These are phyloP conservation scores for Theileria luwenshuni DNA, from an alignment of 169 alveolate species.

Conservation along the genomic window DNA sequence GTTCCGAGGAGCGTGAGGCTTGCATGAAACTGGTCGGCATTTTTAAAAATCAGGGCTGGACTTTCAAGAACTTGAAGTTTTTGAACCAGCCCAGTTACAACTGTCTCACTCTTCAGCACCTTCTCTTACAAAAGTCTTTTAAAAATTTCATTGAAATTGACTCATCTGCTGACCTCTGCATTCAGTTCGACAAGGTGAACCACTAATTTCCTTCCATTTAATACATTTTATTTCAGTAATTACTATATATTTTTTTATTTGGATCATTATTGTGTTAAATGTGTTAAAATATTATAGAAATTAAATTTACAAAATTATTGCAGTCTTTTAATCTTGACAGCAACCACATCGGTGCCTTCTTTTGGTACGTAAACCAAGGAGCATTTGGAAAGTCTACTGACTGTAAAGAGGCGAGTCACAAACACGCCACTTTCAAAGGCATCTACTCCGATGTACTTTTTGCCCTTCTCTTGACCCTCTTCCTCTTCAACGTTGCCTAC, in stretches of 20 bases:
- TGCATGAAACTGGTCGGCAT: slow-evolving; percentile 78
- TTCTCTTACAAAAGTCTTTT: slow-evolving; percentile 68
- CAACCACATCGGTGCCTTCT: slow-evolving; percentile 9
- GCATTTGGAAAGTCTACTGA: slow-evolving; percentile 1
- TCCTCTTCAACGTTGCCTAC: not conserved
- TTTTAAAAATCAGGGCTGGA: slow-evolving; percentile 74
- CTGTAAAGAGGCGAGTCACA: slow-evolving; percentile 6
- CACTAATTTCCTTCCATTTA: not conserved
- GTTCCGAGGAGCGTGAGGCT: slow-evolving; percentile 86
- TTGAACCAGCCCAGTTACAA: slow-evolving; percentile 81
- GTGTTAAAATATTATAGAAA: not conserved
- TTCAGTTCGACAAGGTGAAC: slow-evolving; percentile 50
- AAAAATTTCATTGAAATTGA: slow-evolving; percentile 51
- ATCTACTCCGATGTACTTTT: slow-evolving; percentile 10
- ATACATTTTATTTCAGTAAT: not conserved
- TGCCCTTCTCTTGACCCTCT: not conserved
- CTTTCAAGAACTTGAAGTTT: slow-evolving; percentile 80
- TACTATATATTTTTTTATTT: not conserved
- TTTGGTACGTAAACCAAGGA: not conserved
- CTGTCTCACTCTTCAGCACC: slow-evolving; percentile 79
- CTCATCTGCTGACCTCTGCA: slow-evolving; percentile 63
- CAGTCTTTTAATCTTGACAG: slow-evolving; percentile 15
- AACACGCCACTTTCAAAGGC: slow-evolving; percentile 8
- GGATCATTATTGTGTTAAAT: not conserved
- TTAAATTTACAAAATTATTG: too few species aligned